Percentiles rank a stretch among this genome's conserved stretches.
phyloP scores from a whole-genome alignment of 345 rosid genomes.

The Conringia planisiliqua region DNA sequence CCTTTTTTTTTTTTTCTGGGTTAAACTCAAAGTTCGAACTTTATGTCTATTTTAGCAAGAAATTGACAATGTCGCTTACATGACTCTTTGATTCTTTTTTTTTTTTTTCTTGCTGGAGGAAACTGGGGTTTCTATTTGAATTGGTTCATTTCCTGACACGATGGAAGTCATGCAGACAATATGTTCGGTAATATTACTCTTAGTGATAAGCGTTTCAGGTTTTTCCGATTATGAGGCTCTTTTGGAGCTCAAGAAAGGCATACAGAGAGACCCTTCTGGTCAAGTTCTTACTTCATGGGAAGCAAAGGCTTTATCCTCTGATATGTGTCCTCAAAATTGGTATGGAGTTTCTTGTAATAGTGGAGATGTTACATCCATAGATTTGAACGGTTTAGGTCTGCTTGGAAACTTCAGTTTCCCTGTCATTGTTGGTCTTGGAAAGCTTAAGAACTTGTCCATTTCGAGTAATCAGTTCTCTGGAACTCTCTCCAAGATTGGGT shows the following conservation, averaged over 20 bases:
- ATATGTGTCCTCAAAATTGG: slow-evolving; percentile 77
- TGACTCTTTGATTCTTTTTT: neutral
- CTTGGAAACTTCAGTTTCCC: slow-evolving; percentile 68
- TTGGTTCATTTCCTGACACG: neutral
- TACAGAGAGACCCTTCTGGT: slow-evolving; percentile 58
- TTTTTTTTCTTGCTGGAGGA: neutral
- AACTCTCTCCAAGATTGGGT: slow-evolving; percentile 58
- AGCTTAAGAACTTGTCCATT: slow-evolving; percentile 64
- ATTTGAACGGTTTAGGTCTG: slow-evolving; percentile 57
- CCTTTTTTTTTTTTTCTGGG: no score
- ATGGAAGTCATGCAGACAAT: slow-evolving; percentile 57
- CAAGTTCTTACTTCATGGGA: slow-evolving; percentile 64
- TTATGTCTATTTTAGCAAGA: neutral
- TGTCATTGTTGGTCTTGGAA: slow-evolving; percentile 45
- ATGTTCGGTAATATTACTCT: slow-evolving; percentile 42
- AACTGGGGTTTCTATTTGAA: neutral
- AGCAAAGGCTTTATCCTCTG: slow-evolving; percentile 51
- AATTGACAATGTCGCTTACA: neutral
- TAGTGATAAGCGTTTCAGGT: slow-evolving; percentile 42
- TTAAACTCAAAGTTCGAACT: neutral
- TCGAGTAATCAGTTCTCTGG: slow-evolving; percentile 61
- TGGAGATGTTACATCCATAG: slow-evolving; percentile 59
- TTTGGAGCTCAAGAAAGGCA: slow-evolving; percentile 65
- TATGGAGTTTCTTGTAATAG: slow-evolving; percentile 61
- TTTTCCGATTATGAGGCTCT: slow-evolving; percentile 74